Evolutionary conservation across 164 flowering plant species (phyloP), one percentile per base, ranked within the genome.

Genomic region (Vitis rotundifolia): DNA sequence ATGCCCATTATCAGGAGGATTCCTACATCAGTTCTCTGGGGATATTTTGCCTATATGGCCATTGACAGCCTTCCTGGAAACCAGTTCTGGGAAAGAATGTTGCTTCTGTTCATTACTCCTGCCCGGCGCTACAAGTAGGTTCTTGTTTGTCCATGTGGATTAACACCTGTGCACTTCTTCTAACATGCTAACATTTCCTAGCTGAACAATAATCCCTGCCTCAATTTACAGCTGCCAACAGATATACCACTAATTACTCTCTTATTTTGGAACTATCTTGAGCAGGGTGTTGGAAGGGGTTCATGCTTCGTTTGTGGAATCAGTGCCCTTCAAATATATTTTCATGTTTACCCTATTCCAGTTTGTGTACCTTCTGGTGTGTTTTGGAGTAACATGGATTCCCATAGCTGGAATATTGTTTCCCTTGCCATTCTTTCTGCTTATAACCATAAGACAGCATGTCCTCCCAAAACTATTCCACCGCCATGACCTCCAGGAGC

Each of bases 31-130:
- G 88, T 87, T 66, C 81, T 87, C 28, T 87, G 90, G 90, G 90
- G 90, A 37, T 88, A 88, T 63, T 87, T 88, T 67, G 97, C 94
- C 13, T 91, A 84, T 78, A 89, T 91, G 97, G 88, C 94, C 60
- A 81, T 91, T 26, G 97, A 91, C 70, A 91, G 92, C 54, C 88
- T 91, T 15, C 94, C 94, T 5, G 97, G 97, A 37, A 91, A 87
- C 76, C 97, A 91, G 74, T 91, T 91, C 74, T 89, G 88, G 88
- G 94, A 89, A 76, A 83, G 97, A 70, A 68, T 86, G 11, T 71
- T 84, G 63, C 78, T 91, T 61, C 86, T 91, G 10, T 89, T 91
- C 72, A 68, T 89, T 26, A 73, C 90, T 55, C 89, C 89, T 3
- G 8, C 74, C 6, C 82, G 91, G 22, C 83, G 86, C 5, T 83